phyloP scores from a whole-genome alignment of 345 rosid species.

The Raphanus raphanistrum region DNA sequence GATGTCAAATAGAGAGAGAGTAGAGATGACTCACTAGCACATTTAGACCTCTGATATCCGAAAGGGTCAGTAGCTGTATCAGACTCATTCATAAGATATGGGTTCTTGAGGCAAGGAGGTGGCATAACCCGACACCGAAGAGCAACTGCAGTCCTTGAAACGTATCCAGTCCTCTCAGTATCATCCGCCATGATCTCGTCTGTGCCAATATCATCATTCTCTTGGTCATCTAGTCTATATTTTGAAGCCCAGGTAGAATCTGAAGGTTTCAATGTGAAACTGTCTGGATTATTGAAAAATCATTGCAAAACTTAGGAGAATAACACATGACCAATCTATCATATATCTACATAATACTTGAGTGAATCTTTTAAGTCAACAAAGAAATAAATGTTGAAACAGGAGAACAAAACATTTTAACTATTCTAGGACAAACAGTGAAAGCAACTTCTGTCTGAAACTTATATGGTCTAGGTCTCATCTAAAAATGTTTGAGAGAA shows the following conservation, averaged over 20 bases:
- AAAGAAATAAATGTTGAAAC: not conserved
- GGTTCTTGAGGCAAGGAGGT: conserved; percentile 55
- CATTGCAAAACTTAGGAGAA: too few relatives aligned
- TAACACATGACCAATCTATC: not conserved
- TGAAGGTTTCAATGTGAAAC: conserved; percentile 40
- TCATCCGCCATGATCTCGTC: conserved; percentile 42
- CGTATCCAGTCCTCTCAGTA: not conserved
- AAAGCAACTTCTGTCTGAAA: not conserved
- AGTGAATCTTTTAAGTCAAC: not conserved
- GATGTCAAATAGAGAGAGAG: not conserved
- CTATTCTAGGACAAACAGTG: not conserved
- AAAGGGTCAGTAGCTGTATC: conserved; percentile 64
- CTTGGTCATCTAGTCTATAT: conserved; percentile 35
- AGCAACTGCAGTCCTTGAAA: conserved; percentile 43
- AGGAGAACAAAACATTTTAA: not conserved
- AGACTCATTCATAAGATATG: conserved; percentile 61
- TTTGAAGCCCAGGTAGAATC: conserved; percentile 51
- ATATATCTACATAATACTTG: not conserved
- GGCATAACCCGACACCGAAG: conserved; percentile 61
- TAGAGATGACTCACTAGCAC: conserved; percentile 56
- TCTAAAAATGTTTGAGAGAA: not conserved
- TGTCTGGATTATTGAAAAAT: conserved; percentile 40
- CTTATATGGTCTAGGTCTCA: not conserved
- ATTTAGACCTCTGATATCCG: conserved; percentile 79
- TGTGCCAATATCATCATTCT: conserved; percentile 3